These are phyloP conservation scores for Microsporum ferrugineum DNA, from an alignment of 2,329 filamentous ascomycete species.

Conservation along the genomic window DNA sequence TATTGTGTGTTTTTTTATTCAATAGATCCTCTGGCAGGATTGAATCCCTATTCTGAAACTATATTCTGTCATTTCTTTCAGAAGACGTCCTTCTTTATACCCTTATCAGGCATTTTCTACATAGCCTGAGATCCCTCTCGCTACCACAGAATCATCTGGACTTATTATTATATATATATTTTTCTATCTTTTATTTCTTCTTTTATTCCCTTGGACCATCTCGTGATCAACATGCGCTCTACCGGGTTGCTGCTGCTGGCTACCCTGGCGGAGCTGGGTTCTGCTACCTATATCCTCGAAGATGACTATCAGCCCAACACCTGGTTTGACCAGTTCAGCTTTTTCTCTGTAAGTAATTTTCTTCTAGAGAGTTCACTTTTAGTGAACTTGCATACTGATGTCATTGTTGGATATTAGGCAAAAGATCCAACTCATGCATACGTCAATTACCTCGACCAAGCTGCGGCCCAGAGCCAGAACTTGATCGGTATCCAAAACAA, in stretches of 20 bases:
- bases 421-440: constrained; percentile 63
- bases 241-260: constrained; percentile 35
- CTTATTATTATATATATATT: background rate
- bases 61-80: background rate
- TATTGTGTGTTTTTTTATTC: background rate
- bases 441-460: constrained; percentile 54
- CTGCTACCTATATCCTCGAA: constrained; percentile 11
- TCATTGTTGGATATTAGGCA: constrained; percentile 19
- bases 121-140: background rate
- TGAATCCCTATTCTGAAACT: background rate
- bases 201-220: background rate
- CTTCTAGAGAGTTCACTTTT: background rate
- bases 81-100: background rate
- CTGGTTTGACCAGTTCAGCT: constrained; percentile 44
- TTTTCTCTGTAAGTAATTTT: constrained; percentile 36
- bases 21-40: background rate
- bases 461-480: constrained; percentile 46
- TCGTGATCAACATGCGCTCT: constrained; percentile 17
- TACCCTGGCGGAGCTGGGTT: constrained; percentile 33
- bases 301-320: constrained; percentile 15
- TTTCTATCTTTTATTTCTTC: background rate
- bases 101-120: background rate
- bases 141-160: background rate
- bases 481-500: constrained; percentile 48
- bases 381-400: background rate